Percentiles rank a stretch among this genome's conserved stretches.
Evolutionary conservation across 768 basidiomycete genomes (phyloP).

Genomic region (Hysterangium stoloniferum): DNA sequence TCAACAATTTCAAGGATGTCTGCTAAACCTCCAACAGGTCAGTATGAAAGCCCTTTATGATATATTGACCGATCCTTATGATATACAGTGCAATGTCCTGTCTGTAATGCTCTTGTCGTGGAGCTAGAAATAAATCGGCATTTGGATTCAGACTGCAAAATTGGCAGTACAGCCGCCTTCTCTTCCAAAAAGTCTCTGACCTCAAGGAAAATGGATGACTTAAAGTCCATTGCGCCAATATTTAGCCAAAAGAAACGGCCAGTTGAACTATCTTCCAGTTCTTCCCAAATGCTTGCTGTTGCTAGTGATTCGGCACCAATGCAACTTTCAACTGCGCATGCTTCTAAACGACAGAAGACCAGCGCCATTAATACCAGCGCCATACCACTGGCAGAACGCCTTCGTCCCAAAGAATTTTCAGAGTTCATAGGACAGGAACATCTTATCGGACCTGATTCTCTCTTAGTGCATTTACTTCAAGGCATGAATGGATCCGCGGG

Average conservation of each 20-base stretch:
- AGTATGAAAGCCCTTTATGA: background rate
- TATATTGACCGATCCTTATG: background rate
- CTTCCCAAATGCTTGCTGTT: too few species aligned
- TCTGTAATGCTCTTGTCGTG: conserved; percentile 22
- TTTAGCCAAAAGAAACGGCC: conserved; percentile 23
- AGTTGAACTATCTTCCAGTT: conserved; percentile 1
- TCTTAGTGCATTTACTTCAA: conserved; percentile 47
- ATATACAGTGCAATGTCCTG: conserved; percentile 8
- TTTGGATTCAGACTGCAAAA: conserved; percentile 39
- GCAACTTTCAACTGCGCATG: conserved; percentile 10
- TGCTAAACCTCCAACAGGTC: conserved; percentile 8
- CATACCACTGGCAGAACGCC: conserved; percentile 62
- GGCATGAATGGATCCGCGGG: conserved; percentile 35
- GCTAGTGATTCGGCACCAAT: conserved; percentile 9
- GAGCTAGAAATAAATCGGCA: conserved; percentile 42
- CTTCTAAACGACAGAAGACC: conserved; percentile 20
- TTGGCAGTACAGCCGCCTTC: conserved; percentile 15
- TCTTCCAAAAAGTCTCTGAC: conserved; percentile 14
- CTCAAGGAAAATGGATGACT: conserved; percentile 15
- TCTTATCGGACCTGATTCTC: conserved; percentile 46
- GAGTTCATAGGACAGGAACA: conserved; percentile 71
- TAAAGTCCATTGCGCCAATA: conserved; percentile 34
- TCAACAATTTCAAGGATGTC: too few species aligned
- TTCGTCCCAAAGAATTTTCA: conserved; percentile 54
- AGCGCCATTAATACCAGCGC: conserved; percentile 20